phyloP scores from a whole-genome alignment of 805 yeast genomes.

The Maudiozyma turicensis region DNA sequence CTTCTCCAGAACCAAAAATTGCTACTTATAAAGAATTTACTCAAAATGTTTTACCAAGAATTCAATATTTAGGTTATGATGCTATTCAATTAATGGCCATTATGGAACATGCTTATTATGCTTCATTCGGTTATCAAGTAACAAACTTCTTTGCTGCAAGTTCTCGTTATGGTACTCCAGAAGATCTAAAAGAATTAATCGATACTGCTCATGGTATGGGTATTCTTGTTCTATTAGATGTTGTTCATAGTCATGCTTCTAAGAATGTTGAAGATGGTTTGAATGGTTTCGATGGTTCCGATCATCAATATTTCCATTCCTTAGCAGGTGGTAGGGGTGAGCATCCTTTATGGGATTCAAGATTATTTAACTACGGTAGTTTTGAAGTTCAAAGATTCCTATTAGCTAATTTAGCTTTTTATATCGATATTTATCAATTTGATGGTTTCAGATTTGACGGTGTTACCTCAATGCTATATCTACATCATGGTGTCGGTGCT shows the following conservation, averaged over 20 bases:
- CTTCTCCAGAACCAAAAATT: conserved; percentile 78
- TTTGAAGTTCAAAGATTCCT: conserved; percentile 86
- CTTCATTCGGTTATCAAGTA: conserved; percentile 95
- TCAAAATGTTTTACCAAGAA: conserved; percentile 67
- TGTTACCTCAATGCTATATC: conserved; percentile 85
- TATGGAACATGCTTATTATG: conserved; percentile 98
- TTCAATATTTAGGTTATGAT: conserved; percentile 79
- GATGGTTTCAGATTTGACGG: conserved; percentile 98
- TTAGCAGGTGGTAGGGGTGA: conserved; percentile 65
- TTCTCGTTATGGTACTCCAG: conserved; percentile 92
- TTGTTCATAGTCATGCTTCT: conserved; percentile 94
- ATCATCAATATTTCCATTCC: conserved; percentile 86
- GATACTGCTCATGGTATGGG: conserved; percentile 90
- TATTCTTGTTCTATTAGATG: conserved; percentile 75
- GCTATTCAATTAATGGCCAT: conserved; percentile 94
- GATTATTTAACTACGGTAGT: conserved; percentile 82
- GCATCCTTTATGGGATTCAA: conserved; percentile 94
- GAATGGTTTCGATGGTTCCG: conserved; percentile 90
- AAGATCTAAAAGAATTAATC: conserved; percentile 79
- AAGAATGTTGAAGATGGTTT: conserved; percentile 91
- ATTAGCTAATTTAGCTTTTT: conserved; percentile 74
- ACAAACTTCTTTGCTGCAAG: conserved; percentile 86
- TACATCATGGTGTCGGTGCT: conserved; percentile 86
- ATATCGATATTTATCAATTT: conserved; percentile 70
- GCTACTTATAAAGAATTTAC: conserved; percentile 86